phyloP scores from a whole-genome alignment of 2,329 filamentous ascomycete genomes.

The Apiospora saccharicola region DNA sequence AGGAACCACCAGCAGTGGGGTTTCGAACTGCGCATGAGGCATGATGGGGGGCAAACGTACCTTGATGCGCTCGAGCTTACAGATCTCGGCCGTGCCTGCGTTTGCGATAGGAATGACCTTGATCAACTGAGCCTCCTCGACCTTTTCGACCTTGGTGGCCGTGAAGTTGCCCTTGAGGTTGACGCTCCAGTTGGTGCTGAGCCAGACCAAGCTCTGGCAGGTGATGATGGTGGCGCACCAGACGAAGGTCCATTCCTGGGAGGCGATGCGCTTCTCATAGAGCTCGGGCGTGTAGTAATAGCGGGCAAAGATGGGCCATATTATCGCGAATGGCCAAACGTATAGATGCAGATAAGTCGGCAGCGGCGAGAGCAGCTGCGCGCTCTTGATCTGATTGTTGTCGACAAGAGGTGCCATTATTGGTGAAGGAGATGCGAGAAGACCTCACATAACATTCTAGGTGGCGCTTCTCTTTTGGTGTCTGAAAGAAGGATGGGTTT shows the following conservation, averaged over 20 bases:
- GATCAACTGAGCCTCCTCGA: slow-evolving; percentile 83
- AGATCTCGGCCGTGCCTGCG: slow-evolving; percentile 89
- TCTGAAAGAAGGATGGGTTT: slow-evolving; percentile 1
- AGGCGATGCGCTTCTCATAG: slow-evolving; percentile 90
- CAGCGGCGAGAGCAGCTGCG: slow-evolving; percentile 87
- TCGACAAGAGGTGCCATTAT: slow-evolving; percentile 74
- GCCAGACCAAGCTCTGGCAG: slow-evolving; percentile 86
- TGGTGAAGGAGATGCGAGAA: slow-evolving; percentile 10
- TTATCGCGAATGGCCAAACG: slow-evolving; percentile 88
- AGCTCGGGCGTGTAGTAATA: slow-evolving; percentile 84
- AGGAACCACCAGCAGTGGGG: slow-evolving; percentile 15
- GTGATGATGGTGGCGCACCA: slow-evolving; percentile 91
- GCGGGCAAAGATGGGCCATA: slow-evolving; percentile 91
- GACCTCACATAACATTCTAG: slow-evolving; percentile 18
- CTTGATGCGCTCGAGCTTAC: slow-evolving; percentile 78
- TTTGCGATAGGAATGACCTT: slow-evolving; percentile 92
- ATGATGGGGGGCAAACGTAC: slow-evolving; percentile 45
- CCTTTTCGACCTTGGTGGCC: slow-evolving; percentile 70
- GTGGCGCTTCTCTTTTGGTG: slow-evolving; percentile 3
- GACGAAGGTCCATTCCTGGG: slow-evolving; percentile 98
- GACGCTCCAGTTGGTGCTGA: slow-evolving; percentile 98
- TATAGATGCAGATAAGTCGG: slow-evolving; percentile 85
- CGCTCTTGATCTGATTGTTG: slow-evolving; percentile 86
- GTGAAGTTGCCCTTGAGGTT: slow-evolving; percentile 85
- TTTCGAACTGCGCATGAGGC: background rate